Evolutionary conservation across 148 eudicot genomes (phyloP).

Genomic region (Vaccinium corymbosum): DNA sequence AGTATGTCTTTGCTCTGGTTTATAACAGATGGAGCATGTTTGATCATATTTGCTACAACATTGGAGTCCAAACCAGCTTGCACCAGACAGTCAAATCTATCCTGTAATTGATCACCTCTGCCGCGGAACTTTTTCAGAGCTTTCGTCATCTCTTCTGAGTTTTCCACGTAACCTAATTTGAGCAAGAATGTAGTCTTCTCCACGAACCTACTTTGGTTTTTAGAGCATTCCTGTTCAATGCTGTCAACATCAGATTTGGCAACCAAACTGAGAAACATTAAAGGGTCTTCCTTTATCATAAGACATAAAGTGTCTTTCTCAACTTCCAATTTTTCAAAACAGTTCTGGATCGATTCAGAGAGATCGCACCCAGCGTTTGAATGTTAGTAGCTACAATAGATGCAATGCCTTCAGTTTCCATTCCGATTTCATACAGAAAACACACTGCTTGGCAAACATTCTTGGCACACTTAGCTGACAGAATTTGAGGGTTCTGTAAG

Average conservation of each 20-base stretch:
- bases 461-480: slow-evolving; percentile 37
- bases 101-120: slow-evolving; percentile 61
- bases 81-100: slow-evolving; percentile 61
- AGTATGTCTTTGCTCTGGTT: slow-evolving; percentile 53
- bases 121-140: slow-evolving; percentile 53
- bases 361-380: slow-evolving; percentile 26
- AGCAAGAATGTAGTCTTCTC: slow-evolving; percentile 38
- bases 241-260: slow-evolving; percentile 22
- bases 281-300: slow-evolving; percentile 38
- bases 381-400: slow-evolving; percentile 33
- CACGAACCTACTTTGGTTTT: slow-evolving; percentile 21
- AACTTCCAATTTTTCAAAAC: slow-evolving; percentile 32
- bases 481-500: slow-evolving; percentile 35
- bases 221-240: slow-evolving; percentile 10
- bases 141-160: slow-evolving; percentile 58
- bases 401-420: slow-evolving; percentile 33
- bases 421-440: slow-evolving; percentile 43
- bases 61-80: slow-evolving; percentile 50
- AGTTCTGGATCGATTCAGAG: slow-evolving; percentile 41
- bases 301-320: slow-evolving; percentile 29
- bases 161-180: slow-evolving; percentile 47
- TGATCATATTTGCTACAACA: slow-evolving; percentile 45
- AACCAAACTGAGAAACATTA: slow-evolving; percentile 35
- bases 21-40: slow-evolving; percentile 41
- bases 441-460: slow-evolving; percentile 37